phyloP scores from a whole-genome alignment of 2,329 filamentous ascomycete species.

The Xylaria sp. region DNA sequence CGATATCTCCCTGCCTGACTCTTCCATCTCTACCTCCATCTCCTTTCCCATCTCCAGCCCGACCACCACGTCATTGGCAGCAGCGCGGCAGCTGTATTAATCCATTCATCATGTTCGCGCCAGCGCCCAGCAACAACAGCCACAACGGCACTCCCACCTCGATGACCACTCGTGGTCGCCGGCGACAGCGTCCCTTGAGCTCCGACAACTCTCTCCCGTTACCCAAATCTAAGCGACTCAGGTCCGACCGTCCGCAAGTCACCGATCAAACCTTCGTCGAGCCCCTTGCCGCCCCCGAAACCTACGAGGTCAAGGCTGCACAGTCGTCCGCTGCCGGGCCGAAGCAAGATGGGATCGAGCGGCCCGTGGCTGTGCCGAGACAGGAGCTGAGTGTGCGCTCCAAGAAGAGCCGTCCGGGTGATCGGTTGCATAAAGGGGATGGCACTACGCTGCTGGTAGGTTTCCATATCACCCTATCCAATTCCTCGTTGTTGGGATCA shows the following conservation, averaged over 20 bases:
- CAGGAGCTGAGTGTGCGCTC: constrained; percentile 69
- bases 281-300: constrained; percentile 63
- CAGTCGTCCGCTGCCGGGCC: constrained; percentile 59
- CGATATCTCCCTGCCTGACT: constrained; percentile 15
- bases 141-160: constrained; percentile 53
- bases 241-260: constrained; percentile 58
- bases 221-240: constrained; percentile 73
- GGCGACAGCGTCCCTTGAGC: constrained; percentile 69
- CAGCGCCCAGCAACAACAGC: constrained; percentile 62
- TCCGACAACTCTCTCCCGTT: constrained; percentile 65
- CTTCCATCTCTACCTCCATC: constrained; percentile 15
- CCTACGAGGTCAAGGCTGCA: constrained; percentile 66
- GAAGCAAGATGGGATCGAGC: constrained; percentile 62
- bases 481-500: neutral
- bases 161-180: constrained; percentile 66
- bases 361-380: constrained; percentile 51
- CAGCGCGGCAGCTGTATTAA: constrained; percentile 23
- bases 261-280: constrained; percentile 67
- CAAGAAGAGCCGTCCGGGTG: constrained; percentile 71
- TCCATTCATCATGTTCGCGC: constrained; percentile 67
- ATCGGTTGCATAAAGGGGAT: constrained; percentile 74
- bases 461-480: constrained; percentile 29
- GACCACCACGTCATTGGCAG: constrained; percentile 35
- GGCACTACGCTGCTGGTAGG: constrained; percentile 73
- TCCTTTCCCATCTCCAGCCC: neutral